Percentiles rank a stretch among this genome's conserved stretches.
These are phyloP conservation scores for Psophocarpus tetragonolobus DNA, from an alignment of 306 rosid genomes.

Conservation along the genomic window DNA sequence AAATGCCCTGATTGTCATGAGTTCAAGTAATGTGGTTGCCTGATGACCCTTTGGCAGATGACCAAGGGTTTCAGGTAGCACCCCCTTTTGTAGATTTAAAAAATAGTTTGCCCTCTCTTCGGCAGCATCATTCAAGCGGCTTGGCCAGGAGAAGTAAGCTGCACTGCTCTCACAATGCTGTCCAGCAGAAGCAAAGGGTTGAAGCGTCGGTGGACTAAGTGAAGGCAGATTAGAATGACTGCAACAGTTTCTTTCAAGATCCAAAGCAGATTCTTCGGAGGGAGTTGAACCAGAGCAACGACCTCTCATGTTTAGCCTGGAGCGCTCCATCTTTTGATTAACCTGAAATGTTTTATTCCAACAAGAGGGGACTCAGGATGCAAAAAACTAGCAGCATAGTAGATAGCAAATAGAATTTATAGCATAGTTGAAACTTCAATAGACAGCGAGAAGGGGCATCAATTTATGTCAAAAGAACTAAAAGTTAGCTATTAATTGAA, in stretches of 20 bases:
- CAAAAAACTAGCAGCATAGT: slow-evolving; percentile 5
- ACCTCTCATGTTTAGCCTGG: slow-evolving; percentile 61
- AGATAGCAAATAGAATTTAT: slow-evolving; percentile 1
- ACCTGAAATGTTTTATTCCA: slow-evolving; percentile 38
- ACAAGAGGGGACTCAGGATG: neutral
- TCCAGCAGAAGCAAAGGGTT: slow-evolving; percentile 94
- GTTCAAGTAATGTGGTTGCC: slow-evolving; percentile 93
- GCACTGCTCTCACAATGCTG: slow-evolving; percentile 94
- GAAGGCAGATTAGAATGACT: slow-evolving; percentile 93
- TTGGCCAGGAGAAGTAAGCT: slow-evolving; percentile 99
- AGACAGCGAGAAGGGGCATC: neutral
- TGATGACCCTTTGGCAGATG: slow-evolving; percentile 92
- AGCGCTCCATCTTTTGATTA: slow-evolving; percentile 61
- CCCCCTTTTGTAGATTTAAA: slow-evolving; percentile 89
- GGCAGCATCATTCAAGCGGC: slow-evolving; percentile 79
- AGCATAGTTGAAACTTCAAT: slow-evolving; percentile 27
- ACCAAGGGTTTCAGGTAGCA: slow-evolving; percentile 85
- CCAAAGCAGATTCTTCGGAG: slow-evolving; percentile 94
- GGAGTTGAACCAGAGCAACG: slow-evolving; percentile 85
- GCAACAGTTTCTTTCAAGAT: slow-evolving; percentile 89
- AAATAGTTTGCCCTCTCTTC: slow-evolving; percentile 97
- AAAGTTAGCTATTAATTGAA: neutral
- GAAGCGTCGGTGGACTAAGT: slow-evolving; percentile 80
- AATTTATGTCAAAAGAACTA: slow-evolving; percentile 10
- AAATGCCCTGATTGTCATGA: slow-evolving; percentile 97